Conservation (phyloP, 2,329 filamentous ascomycete genomes). For the Microcera coccophila region DNA sequence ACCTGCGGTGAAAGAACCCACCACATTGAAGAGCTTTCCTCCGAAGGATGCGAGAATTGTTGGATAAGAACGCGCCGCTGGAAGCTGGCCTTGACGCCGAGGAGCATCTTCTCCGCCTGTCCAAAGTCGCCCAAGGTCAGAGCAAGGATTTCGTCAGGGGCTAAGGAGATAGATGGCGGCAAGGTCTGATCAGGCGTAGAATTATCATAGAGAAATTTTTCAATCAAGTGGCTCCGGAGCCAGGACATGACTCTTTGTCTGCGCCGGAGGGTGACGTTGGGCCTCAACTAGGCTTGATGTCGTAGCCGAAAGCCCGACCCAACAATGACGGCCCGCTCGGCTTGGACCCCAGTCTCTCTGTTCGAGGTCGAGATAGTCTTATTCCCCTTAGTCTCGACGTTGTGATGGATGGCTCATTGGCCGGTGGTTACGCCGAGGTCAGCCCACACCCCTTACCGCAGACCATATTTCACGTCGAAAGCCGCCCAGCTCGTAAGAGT, state of each 20-base stretch:
- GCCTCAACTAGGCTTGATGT: background rate
- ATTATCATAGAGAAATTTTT: background rate
- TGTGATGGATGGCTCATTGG: too few relatives aligned
- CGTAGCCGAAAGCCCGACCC: background rate
- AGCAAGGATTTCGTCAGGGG: background rate
- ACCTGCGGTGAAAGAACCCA: constrained; percentile 3
- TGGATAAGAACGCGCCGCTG: constrained; percentile 3
- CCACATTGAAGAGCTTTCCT: background rate
- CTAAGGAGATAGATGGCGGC: background rate
- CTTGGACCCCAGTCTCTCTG: too few relatives aligned
- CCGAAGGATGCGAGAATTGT: constrained; percentile 2
- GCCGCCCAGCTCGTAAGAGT: background rate
- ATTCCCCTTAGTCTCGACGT: too few relatives aligned
- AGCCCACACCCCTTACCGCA: background rate
- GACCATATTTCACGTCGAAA: background rate
- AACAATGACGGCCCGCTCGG: background rate
- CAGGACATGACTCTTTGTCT: background rate
- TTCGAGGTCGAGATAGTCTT: too few relatives aligned
- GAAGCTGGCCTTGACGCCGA: background rate
- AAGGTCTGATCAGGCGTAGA: background rate
- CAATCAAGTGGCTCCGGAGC: background rate
- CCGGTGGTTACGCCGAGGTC: background rate
- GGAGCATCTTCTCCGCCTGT: background rate
- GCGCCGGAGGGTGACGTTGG: background rate
- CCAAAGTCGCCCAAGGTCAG: background rate